phyloP scores from a whole-genome alignment of 768 basidiomycete species.

The Mycena galericulata region DNA sequence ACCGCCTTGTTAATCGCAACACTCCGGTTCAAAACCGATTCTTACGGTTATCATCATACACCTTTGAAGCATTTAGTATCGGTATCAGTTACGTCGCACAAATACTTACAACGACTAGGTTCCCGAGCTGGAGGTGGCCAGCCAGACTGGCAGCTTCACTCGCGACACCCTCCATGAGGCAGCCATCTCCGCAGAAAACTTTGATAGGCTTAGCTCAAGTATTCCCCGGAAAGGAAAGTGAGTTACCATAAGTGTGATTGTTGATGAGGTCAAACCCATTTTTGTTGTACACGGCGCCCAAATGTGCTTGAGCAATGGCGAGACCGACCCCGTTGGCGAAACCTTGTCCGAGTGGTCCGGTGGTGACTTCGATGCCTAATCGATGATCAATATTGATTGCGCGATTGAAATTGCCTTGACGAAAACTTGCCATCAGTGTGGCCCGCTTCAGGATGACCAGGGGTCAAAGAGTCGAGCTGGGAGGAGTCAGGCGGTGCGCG shows the following conservation, averaged over 20 bases:
- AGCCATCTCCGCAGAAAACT: conserved; percentile 96
- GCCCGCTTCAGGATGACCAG: conserved; percentile 90
- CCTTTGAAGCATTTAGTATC: conserved; percentile 52
- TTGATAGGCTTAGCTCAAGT: conserved; percentile 12
- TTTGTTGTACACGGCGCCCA: conserved; percentile 92
- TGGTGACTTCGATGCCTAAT: conserved; percentile 86
- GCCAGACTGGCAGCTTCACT: conserved; percentile 92
- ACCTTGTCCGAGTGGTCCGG: conserved; percentile 95
- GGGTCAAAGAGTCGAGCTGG: conserved; percentile 54
- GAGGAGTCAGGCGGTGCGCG: no score
- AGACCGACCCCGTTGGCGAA: conserved; percentile 94
- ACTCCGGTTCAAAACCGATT: conserved; percentile 28
- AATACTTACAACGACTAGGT: conserved; percentile 85
- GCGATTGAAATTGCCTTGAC: background rate
- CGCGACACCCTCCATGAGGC: conserved; percentile 97
- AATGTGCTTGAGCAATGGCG: conserved; percentile 92
- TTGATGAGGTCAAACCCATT: conserved; percentile 83
- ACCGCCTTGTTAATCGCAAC: conserved; percentile 21
- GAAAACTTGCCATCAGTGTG: conserved; percentile 58
- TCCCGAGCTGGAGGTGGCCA: conserved; percentile 93
- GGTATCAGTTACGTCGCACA: background rate
- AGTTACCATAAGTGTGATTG: conserved; percentile 88
- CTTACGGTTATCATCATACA: conserved; percentile 97
- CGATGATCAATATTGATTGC: conserved; percentile 7
- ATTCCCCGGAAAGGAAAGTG: conserved; percentile 8